Conservation (phyloP, 345 rosid species). For the Eucalyptus shirleyi region DNA sequence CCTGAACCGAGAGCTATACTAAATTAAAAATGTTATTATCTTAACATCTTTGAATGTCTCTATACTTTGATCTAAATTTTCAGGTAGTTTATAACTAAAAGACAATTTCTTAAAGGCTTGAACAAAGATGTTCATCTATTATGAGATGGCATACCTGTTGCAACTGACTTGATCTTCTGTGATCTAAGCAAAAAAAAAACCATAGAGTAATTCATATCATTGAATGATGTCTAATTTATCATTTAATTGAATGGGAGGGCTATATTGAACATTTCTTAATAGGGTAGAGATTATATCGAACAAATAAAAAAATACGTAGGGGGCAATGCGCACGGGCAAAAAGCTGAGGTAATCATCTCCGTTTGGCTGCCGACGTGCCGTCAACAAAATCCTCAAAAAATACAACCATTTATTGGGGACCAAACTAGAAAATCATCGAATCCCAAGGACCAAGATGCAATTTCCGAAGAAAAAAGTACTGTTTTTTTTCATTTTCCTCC, state of each 20-base stretch:
- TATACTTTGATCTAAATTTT: fast-evolving
- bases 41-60: too few species aligned
- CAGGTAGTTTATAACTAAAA: fast-evolving
- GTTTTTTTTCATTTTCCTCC: not conserved
- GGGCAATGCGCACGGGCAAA: too few species aligned
- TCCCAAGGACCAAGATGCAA: not conserved
- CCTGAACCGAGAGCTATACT: fast-evolving
- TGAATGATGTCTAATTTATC: not conserved
- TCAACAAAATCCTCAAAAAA: not conserved
- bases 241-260: fast-evolving
- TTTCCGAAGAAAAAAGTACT: not conserved
- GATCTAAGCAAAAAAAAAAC: too few species aligned
- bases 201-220: not conserved
- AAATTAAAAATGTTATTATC: too few species aligned
- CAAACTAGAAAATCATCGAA: not conserved
- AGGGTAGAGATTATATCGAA: fast-evolving
- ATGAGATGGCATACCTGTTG: fast-evolving
- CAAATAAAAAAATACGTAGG: not conserved
- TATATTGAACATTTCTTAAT: not conserved
- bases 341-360: not conserved
- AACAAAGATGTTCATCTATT: fast-evolving
- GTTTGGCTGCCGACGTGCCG: not conserved
- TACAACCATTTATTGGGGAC: not conserved
- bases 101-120: fast-evolving
- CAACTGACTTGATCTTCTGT: fast-evolving